Percentiles rank a stretch among this genome's conserved stretches.
Conservation (phyloP, 345 rosid species). For the Corchorus capsularis region DNA sequence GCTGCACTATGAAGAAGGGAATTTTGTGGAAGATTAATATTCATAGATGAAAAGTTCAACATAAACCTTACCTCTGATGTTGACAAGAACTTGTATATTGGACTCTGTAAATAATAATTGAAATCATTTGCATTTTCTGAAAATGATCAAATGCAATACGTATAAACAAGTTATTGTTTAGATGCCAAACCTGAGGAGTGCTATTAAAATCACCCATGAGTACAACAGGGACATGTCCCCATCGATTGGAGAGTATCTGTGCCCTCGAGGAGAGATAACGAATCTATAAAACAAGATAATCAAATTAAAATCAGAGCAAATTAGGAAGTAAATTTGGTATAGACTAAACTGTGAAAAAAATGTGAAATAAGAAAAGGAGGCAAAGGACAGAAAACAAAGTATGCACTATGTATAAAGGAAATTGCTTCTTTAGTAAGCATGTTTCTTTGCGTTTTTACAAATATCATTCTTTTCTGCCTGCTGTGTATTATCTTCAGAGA, state of each 20-base stretch:
- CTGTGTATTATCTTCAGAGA: not conserved
- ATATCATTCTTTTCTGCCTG: not conserved
- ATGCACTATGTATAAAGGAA: not conserved
- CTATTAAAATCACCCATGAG: conserved; percentile 63
- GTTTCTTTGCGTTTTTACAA: not conserved
- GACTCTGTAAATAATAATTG: conserved; percentile 54
- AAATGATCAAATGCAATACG: not conserved
- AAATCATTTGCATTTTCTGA: not conserved
- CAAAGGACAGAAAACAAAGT: not conserved
- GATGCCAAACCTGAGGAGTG: conserved; percentile 62
- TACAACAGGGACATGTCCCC: conserved; percentile 67
- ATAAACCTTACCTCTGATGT: conserved; percentile 57
- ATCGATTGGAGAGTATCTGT: conserved; percentile 58
- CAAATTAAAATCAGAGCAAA: conserved; percentile 16
- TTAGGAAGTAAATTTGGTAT: not conserved
- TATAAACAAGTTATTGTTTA: not conserved
- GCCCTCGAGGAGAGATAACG: conserved; percentile 69
- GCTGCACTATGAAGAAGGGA: not conserved
- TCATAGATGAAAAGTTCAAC: not conserved
- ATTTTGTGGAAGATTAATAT: not conserved
- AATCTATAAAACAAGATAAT: conserved; percentile 36
- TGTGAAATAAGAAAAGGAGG: not conserved
- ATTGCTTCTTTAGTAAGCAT: not conserved
- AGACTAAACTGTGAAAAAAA: not conserved
- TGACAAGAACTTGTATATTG: conserved; percentile 73